Conservation (phyloP, 306 rosid species). For the Glycyrrhiza uralensis region DNA sequence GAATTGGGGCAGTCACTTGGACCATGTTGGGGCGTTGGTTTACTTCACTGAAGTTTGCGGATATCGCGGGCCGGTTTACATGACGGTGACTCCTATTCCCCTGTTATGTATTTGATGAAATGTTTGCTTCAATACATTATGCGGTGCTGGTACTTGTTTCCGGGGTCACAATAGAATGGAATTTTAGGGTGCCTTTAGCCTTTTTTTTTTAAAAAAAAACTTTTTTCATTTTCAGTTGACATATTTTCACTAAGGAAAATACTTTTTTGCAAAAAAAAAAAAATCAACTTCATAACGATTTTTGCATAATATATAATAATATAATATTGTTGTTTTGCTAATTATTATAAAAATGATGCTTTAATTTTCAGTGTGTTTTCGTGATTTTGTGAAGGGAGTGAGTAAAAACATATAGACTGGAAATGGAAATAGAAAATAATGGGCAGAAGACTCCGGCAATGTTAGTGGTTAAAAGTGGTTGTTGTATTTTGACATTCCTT, state of each 20-base stretch:
- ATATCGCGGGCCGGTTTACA: slow-evolving; percentile 76
- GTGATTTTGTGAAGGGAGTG: background rate
- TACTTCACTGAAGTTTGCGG: slow-evolving; percentile 94
- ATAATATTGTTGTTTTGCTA: background rate
- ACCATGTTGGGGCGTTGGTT: slow-evolving; percentile 84
- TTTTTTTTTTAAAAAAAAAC: too few relatives aligned
- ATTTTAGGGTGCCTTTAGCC: too few relatives aligned
- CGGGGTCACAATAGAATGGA: background rate
- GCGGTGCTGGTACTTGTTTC: background rate
- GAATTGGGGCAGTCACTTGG: slow-evolving; percentile 63
- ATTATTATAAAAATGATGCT: background rate
- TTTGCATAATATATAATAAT: too few relatives aligned
- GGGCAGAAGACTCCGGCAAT: background rate
- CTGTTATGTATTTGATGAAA: slow-evolving; percentile 39
- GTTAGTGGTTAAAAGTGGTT: background rate
- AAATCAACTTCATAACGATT: too few relatives aligned
- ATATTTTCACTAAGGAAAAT: background rate
- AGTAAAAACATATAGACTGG: background rate
- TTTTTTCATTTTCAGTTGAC: background rate
- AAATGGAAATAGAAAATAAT: background rate
- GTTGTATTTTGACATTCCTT: background rate
- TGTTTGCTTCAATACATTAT: slow-evolving; percentile 16
- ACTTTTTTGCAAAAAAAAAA: too few relatives aligned
- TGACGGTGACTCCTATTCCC: slow-evolving; percentile 59
- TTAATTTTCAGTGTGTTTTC: background rate